Base-by-base conservation (phyloP, 805 yeast genomes). In the Lipomyces sp. region DNA sequence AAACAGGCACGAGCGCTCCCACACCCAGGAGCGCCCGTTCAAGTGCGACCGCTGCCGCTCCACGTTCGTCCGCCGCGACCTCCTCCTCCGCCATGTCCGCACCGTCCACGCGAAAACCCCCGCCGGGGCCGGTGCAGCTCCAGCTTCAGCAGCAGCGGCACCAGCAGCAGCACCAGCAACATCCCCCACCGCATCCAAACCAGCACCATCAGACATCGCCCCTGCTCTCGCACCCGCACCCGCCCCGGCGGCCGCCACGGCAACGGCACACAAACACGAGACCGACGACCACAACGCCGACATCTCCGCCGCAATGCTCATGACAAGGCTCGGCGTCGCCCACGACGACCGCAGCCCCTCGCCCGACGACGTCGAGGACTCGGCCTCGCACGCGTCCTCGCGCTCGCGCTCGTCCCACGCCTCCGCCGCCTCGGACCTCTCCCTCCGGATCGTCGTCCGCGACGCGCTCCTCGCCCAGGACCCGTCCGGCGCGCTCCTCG, bases 1-100 rank as follows among this genome's bases (percentile, higher is more conserved):
- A 59, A 79, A 83, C 37, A 76, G 93, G 43, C 93, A 85, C 61
- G 91, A 85, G 65, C 69, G 90, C 24, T 81, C 88, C 1, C 93
- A 85, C 63, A 84, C 89, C 13, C 84, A 84, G 61, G 87, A 82
- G 61, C 80, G 87, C 56, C 95, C 95, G 0, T 86, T 83, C 68
- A 80, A 80, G 51, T 86, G 95, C 61, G 71, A 77, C 32, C 74
- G 80, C 45, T 86, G 95, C 64, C 74, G 81, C 8, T 77, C 83
- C 43, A 78, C 84, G 2, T 86, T 86, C 70, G 95, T 86, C 1
- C 70, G 95, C 53, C 70, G 93, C 59, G 95, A 86, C 63, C 69
- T 86, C 40, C 70, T 86, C 16, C 86, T 85, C 61, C 71, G 95
- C 34, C 95, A 86, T 65, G 77, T 83, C 52, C 70, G 91, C 39